Base-by-base conservation (phyloP, 176 grass and related monocot species). In the Oryza rufipogon region DNA sequence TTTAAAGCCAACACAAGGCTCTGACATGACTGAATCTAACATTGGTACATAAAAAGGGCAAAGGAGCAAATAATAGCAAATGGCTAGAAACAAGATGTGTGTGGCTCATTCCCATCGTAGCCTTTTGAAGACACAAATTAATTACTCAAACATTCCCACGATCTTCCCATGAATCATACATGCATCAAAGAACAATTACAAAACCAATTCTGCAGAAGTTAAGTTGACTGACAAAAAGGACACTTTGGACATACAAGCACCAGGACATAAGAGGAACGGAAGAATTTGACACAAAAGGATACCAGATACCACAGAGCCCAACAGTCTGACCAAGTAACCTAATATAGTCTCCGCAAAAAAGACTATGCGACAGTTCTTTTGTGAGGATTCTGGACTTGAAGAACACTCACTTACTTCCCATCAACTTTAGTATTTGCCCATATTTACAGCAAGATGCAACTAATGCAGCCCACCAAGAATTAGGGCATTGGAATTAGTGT, bases 371-470 rank as follows among this genome's bases (percentile, higher is more conserved):
- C 36, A 28, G 42, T 61, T 45, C 66, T n/a, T 56, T 79, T 36
- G 26, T 44, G 15, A 87, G 41, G 44, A 83, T 39, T 66, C 51
- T 23, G 22, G 44, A 73, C 74, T 23, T 83, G 6, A 13, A 72
- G 66, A 83, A 83, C 32, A 42, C 11, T 19, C 68, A 41, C 23
- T 34, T 26, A 74, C 12, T 83, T 84, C 30, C 34, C 33, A 84
- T 58, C 56, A 88, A 3, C 58, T 74, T 51, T 52, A 26, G 26
- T 84, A 10, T 71, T 7, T 64, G 51, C 70, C 73, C 52, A 78
- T 72, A 71, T 88, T 78, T 77, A 87, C 66, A 75, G 79, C 42
- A 45, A 83, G 54, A 75, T 77, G 73, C 65, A 64, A 72, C 75
- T 78, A 22, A 78, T 83, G 42, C 74, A 78, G 44, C 73, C 22